phyloP scores from a whole-genome alignment of 1,284 basidiomycete genomes.

The Irpex sp. region DNA sequence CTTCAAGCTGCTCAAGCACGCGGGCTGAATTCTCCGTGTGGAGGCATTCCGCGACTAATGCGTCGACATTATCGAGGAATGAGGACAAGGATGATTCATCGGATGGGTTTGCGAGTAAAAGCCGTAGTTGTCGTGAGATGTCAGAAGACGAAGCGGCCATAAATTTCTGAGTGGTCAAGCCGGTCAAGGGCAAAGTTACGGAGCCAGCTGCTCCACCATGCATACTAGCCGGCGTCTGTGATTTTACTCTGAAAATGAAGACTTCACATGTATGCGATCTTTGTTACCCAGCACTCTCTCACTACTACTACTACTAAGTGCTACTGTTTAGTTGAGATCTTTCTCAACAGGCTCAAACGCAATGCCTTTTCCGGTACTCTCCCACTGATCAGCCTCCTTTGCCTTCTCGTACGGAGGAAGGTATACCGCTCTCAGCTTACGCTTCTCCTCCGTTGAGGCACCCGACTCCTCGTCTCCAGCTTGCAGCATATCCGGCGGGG shows the following conservation, averaged over 20 bases:
- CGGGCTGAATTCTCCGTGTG: conserved; percentile 41
- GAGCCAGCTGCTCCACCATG: background rate
- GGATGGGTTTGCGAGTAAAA: conserved; percentile 44
- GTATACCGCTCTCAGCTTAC: conserved; percentile 33
- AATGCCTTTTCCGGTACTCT: conserved; percentile 27
- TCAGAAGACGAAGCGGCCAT: conserved; percentile 33
- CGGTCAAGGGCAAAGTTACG: conserved; percentile 43
- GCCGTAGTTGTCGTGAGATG: conserved; percentile 50
- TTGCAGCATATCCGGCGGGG: conserved; percentile 29
- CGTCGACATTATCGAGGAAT: conserved; percentile 46
- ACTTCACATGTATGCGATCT: background rate
- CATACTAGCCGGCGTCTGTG: conserved; percentile 2
- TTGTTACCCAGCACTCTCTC: too few relatives aligned
- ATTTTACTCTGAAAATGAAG: background rate
- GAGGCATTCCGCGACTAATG: conserved; percentile 46
- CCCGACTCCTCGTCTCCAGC: conserved; percentile 33
- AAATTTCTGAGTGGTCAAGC: conserved; percentile 27
- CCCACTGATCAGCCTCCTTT: conserved; percentile 36
- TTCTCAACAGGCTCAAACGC: conserved; percentile 23
- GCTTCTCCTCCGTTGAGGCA: conserved; percentile 34
- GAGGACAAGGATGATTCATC: conserved; percentile 39
- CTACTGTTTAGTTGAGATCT: conserved; percentile 11
- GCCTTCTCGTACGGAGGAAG: conserved; percentile 35
- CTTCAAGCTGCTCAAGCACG: conserved; percentile 52
- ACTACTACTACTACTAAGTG: background rate